Evolutionary conservation across 495 filamentous ascomycete species (phyloP), one percentile per base, ranked within the genome.

Genomic region (Hypoxylon intermedium): DNA sequence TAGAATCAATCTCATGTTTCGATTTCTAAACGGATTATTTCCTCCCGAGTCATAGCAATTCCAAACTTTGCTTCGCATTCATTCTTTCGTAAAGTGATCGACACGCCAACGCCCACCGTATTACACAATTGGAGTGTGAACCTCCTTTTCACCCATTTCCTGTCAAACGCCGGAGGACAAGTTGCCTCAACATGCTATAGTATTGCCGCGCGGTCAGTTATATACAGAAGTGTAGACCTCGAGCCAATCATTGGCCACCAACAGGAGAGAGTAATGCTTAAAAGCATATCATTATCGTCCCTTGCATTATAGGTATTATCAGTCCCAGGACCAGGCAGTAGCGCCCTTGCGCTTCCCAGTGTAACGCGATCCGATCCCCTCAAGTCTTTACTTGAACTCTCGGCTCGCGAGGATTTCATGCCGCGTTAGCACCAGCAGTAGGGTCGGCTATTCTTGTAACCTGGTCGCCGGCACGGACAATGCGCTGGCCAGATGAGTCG

Each of bases 391-490:
- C 26, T 38, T 11, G 20, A 37, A n/a, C n/a, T 15, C 12, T 3
- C 21, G 12, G 18, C 11, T 6, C 5, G 15, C 3, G 1, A 42
- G 4, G 9, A 11, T 6, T 20, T 75, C 75, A 93, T 49, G 90
- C 90, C 12, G 90, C 90, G 61, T 87, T 87, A 26, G 91, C 90
- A 53, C 80, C 86, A 28, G 82, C 84, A 6, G 87, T 79, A 11
- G 90, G 90, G 59, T 89, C 83, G 2, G 79, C 69, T 6, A 98
- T 87, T 74, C 91, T 91, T 47, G 94, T 98, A 56, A 90, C 82
- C 77, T 98, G 94, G 64, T 86, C 82, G 37, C 95, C 95, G 43
- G 94, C 94, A 19, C 95, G 89, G 68, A 97, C 84, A 65, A 98
- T 91, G 48, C 87, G 85, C 69, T 90, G 84, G 33, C 93, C 94